Percentiles rank a stretch among this genome's conserved stretches.
Conservation (phyloP, 345 rosid genomes). For the Psidium friedrichsthalianum region DNA sequence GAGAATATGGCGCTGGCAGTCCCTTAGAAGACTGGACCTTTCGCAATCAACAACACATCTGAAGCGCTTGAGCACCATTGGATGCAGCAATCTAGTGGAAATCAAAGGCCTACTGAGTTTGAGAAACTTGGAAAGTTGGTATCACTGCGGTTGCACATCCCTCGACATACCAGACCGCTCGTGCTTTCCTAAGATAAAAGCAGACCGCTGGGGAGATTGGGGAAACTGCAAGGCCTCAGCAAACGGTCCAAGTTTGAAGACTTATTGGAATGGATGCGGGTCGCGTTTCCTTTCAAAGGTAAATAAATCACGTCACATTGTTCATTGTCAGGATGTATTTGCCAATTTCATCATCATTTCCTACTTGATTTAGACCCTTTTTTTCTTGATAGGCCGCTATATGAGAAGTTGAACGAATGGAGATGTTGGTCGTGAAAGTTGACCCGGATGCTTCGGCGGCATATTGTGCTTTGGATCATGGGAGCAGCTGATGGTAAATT, state of each 20-base stretch:
- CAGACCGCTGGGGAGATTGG: neutral
- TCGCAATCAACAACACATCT: neutral
- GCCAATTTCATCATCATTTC: too few species aligned
- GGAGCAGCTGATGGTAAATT: neutral
- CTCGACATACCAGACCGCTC: neutral
- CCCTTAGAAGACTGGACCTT: neutral
- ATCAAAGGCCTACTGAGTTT: neutral
- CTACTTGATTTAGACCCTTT: too few species aligned
- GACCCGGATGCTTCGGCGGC: too few species aligned
- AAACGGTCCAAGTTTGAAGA: neutral
- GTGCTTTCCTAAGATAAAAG: neutral
- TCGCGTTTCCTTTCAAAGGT: neutral
- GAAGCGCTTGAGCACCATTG: neutral
- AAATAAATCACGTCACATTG: too few species aligned
- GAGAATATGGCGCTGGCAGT: too few species aligned
- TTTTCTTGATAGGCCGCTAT: too few species aligned
- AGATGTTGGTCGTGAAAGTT: too few species aligned
- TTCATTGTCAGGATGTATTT: too few species aligned
- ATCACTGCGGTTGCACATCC: neutral
- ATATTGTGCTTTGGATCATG: neutral
- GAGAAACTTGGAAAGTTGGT: neutral
- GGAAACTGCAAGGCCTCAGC: too few species aligned
- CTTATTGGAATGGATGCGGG: neutral
- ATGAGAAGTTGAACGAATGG: too few species aligned
- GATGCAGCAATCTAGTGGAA: neutral